A percentile compares a stretch with the other conserved stretches of the same genome.
These are phyloP conservation scores for Candida schatavii DNA, from an alignment of 805 yeast genomes.

Conservation along the genomic window DNA sequence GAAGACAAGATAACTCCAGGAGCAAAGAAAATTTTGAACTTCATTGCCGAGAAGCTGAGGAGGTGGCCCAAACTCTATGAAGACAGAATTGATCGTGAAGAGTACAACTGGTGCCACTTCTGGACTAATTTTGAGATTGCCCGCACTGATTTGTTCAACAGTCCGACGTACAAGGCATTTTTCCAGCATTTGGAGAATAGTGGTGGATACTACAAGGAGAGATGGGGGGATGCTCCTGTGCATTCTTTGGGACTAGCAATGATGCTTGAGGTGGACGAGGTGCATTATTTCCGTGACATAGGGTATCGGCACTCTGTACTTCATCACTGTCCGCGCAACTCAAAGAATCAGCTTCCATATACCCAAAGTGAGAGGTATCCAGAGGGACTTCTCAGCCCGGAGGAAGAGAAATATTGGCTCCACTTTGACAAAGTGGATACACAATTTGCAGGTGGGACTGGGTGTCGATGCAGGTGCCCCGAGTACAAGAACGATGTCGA, in stretches of 20 bases:
- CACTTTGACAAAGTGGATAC: conserved; percentile 27
- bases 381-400: conserved; percentile 7
- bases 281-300: conserved; percentile 90
- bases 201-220: conserved; percentile 84
- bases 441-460: conserved; percentile 50
- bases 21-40: conserved; percentile 12
- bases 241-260: conserved; percentile 85
- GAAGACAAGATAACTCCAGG: conserved; percentile 40
- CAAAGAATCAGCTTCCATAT: conserved; percentile 50
- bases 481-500: conserved; percentile 48
- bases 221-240: conserved; percentile 98
- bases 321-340: conserved; percentile 74
- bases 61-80: conserved; percentile 28
- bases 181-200: conserved; percentile 64
- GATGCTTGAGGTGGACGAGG: conserved; percentile 61
- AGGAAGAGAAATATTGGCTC: conserved; percentile 32
- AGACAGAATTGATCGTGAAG: conserved; percentile 63
- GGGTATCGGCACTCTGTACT: conserved; percentile 83
- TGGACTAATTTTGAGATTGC: conserved; percentile 96
- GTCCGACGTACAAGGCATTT: conserved; percentile 61
- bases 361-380: conserved; percentile 26
- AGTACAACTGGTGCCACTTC: conserved; percentile 79
- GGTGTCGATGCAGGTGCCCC: conserved; percentile 88
- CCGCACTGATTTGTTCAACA: conserved; percentile 67
- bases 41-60: not conserved